These are phyloP conservation scores for Pisolithus albus DNA, from an alignment of 768 basidiomycete species.

Conservation along the genomic window DNA sequence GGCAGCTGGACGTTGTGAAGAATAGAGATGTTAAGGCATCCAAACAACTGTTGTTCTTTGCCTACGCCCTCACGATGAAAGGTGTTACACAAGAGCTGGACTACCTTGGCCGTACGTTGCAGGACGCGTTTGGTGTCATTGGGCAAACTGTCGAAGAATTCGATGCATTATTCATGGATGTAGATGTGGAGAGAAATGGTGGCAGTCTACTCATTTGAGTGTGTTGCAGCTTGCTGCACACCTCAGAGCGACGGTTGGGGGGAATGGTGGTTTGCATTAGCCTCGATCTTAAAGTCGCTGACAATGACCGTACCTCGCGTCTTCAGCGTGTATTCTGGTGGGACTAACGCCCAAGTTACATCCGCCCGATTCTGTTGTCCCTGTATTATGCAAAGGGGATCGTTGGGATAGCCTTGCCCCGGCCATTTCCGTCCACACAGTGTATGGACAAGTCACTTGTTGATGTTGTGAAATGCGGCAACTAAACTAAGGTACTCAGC, in stretches of 20 bases:
- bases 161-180: slow-evolving; percentile 59
- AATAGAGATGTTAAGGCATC: slow-evolving; percentile 76
- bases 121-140: slow-evolving; percentile 90
- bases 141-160: slow-evolving; percentile 78
- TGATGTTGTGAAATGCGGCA: no score
- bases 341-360: neutral
- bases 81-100: slow-evolving; percentile 90
- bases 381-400: no score
- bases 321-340: neutral
- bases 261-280: neutral
- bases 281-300: neutral
- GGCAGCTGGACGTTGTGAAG: slow-evolving; percentile 82
- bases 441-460: no score
- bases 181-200: slow-evolving; percentile 1
- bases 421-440: no score
- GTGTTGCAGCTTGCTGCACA: neutral
- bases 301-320: neutral
- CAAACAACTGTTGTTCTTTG: slow-evolving; percentile 84
- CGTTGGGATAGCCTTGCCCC: no score
- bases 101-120: slow-evolving; percentile 68
- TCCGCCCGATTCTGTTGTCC: neutral
- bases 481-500: no score
- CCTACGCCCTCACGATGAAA: slow-evolving; percentile 91
- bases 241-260: neutral
- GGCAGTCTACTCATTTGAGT: slow-evolving; percentile 8